Conservation (phyloP, 805 yeast species). For the Candida boidinii region DNA sequence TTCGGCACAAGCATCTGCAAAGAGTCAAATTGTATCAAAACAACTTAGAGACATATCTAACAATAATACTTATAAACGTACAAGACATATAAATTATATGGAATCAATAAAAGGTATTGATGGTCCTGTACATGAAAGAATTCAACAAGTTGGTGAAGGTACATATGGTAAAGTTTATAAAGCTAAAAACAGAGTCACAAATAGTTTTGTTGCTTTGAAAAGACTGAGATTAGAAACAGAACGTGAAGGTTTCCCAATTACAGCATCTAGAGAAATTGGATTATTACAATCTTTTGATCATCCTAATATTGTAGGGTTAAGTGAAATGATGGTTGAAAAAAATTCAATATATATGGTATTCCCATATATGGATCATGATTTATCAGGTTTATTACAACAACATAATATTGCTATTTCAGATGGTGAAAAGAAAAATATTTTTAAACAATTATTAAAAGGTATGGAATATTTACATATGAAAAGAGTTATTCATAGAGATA, state of each 20-base stretch:
- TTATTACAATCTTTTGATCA: conserved; percentile 78
- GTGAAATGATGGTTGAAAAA: conserved; percentile 84
- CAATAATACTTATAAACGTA: conserved; percentile 5
- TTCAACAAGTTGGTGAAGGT: conserved; percentile 96
- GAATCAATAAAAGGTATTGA: too few species aligned
- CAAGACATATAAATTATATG: conserved; percentile 15
- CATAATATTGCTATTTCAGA: conserved; percentile 54
- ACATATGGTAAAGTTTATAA: conserved; percentile 95
- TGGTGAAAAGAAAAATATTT: conserved; percentile 58
- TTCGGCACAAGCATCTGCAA: conserved; percentile 4
- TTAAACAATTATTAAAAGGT: conserved; percentile 60
- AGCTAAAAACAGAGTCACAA: conserved; percentile 64
- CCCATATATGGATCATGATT: conserved; percentile 89
- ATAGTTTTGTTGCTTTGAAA: conserved; percentile 77
- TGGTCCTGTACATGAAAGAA: conserved; percentile 50
- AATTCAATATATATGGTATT: conserved; percentile 80
- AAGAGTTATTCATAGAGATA: conserved; percentile 69
- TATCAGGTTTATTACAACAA: conserved; percentile 79
- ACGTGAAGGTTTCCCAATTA: conserved; percentile 92
- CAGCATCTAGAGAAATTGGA: conserved; percentile 88
- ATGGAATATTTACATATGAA: conserved; percentile 60
- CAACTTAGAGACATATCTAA: neutral
- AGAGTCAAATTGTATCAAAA: neutral
- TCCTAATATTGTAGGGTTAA: conserved; percentile 68
- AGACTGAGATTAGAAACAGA: conserved; percentile 77